A percentile compares a stretch with the other conserved stretches of the same genome.
These are phyloP conservation scores for Fonsecaea monophora DNA, from an alignment of 2,329 filamentous ascomycete species.

Conservation along the genomic window DNA sequence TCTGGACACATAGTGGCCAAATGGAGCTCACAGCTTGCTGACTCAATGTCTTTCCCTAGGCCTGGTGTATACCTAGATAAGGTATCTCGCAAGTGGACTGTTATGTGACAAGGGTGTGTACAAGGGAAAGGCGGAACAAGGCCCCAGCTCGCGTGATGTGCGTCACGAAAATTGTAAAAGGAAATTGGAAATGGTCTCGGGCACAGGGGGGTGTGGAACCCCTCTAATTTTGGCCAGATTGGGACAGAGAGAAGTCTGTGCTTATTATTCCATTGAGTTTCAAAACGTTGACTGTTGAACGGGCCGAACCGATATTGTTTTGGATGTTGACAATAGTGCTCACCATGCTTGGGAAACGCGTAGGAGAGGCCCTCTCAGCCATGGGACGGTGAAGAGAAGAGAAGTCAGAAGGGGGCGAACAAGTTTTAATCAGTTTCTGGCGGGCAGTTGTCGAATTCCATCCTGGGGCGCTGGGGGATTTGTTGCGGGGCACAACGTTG, in stretches of 20 bases:
- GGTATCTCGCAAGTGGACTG: background rate
- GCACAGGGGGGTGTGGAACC: conserved; percentile 8
- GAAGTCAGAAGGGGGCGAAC: background rate
- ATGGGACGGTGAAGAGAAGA: conserved; percentile 6
- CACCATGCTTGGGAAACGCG: background rate
- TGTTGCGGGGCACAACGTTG: conserved; percentile 13
- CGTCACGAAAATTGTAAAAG: background rate
- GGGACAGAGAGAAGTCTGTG: background rate
- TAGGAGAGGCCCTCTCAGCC: conserved; percentile 4
- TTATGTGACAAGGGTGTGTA: conserved; percentile 1
- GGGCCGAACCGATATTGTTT: conserved; percentile 18
- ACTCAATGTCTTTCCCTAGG: background rate
- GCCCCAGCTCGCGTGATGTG: background rate
- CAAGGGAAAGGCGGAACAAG: background rate
- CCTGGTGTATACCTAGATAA: background rate
- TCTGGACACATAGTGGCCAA: conserved; percentile 4
- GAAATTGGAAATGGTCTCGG: conserved; percentile 1
- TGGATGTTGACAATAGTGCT: background rate
- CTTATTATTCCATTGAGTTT: conserved; percentile 15
- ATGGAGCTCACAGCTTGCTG: background rate
- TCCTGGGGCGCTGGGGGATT: background rate
- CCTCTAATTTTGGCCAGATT: conserved; percentile 1
- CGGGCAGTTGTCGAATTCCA: conserved; percentile 1
- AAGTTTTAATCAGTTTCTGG: conserved; percentile 13
- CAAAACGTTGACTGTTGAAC: conserved; percentile 5